A percentile compares a stretch with the other conserved stretches of the same genome.
Evolutionary conservation across 306 rosid species (phyloP).

Genomic region (Pueraria montana): DNA sequence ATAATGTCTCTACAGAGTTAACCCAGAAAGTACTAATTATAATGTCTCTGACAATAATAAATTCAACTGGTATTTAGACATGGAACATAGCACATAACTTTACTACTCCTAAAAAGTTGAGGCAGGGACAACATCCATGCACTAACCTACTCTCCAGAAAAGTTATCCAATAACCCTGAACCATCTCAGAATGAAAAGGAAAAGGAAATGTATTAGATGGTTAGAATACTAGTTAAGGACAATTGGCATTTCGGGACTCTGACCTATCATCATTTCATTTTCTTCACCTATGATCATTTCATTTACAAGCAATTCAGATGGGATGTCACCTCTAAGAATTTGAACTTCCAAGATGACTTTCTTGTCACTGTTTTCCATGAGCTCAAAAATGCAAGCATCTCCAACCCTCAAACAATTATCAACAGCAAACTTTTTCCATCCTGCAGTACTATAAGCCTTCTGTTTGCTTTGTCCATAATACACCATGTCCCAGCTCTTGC

Average conservation of each 20-base stretch:
- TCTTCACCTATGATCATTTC: background rate
- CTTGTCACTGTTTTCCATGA: constrained; percentile 42
- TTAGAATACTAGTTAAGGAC: constrained; percentile 46
- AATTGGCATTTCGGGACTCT: constrained; percentile 46
- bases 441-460: constrained; percentile 22
- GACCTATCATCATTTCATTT: constrained; percentile 28
- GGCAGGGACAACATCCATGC: background rate
- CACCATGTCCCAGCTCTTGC: constrained; percentile 58
- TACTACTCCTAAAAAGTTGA: constrained; percentile 6
- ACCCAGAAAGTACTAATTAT: background rate
- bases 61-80: background rate
- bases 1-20: background rate
- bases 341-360: constrained; percentile 61
- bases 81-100: constrained; percentile 16
- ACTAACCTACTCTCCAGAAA: background rate
- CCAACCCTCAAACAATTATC: constrained; percentile 67
- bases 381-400: constrained; percentile 75
- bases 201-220: constrained; percentile 2
- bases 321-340: constrained; percentile 80
- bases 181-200: background rate
- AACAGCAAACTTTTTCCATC: constrained; percentile 59
- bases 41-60: background rate
- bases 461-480: constrained; percentile 40
- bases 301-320: constrained; percentile 42
- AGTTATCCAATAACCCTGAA: constrained; percentile 6